Evolutionary conservation across 2,329 filamentous ascomycete genomes (phyloP).

Genomic region (Bertia moriformis): DNA sequence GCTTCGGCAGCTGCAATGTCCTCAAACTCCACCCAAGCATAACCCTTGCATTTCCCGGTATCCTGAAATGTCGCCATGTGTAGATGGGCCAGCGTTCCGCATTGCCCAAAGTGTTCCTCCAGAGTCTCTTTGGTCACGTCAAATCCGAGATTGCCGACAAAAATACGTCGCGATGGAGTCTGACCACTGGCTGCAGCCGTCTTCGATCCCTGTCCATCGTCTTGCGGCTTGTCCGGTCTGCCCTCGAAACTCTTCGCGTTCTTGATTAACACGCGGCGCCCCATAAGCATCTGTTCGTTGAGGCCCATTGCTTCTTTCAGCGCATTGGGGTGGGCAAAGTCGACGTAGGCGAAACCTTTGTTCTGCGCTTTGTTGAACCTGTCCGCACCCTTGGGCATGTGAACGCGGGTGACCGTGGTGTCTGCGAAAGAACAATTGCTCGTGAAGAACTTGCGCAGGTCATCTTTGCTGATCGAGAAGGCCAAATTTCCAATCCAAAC

Average conservation of each 20-base stretch:
- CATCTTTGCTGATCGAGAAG: conserved; percentile 39
- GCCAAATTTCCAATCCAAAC: conserved; percentile 54
- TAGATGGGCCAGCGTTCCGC: conserved; percentile 37
- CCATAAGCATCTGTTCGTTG: conserved; percentile 40
- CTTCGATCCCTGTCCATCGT: too few relatives aligned
- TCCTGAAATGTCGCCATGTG: conserved; percentile 54
- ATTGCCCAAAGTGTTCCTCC: conserved; percentile 38
- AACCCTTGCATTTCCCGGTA: conserved; percentile 53
- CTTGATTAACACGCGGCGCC: conserved; percentile 47
- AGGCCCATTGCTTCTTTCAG: conserved; percentile 36
- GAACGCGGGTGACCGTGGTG: conserved; percentile 38
- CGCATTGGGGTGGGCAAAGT: conserved; percentile 36
- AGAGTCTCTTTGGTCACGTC: conserved; percentile 39
- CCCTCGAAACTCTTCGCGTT: conserved; percentile 48
- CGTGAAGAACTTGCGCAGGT: conserved; percentile 37
- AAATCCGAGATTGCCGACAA: conserved; percentile 45
- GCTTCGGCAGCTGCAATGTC: conserved; percentile 36
- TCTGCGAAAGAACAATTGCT: conserved; percentile 21
- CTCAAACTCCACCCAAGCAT: conserved; percentile 51
- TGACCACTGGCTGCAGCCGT: conserved; percentile 17
- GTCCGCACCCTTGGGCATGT: conserved; percentile 32
- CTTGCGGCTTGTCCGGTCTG: conserved; percentile 32
- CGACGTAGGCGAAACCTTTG: conserved; percentile 53
- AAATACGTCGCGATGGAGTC: conserved; percentile 41
- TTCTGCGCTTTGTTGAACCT: conserved; percentile 34